Conservation (phyloP, 148 eudicot species). For the Chenopodium berlandieri region DNA sequence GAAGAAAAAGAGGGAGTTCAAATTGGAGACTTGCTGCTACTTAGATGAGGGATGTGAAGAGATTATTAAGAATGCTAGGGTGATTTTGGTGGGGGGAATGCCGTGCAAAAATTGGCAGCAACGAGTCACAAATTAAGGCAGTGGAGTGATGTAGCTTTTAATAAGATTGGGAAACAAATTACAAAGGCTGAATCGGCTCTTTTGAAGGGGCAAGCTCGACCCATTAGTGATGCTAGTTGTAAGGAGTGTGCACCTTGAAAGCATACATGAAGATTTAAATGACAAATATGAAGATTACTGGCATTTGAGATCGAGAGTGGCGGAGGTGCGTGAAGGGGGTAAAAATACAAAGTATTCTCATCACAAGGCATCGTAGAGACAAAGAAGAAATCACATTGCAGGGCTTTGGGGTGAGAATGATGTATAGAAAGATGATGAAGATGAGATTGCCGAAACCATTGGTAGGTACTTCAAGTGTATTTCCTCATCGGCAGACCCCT, state of each 20-base stretch:
- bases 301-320: neutral
- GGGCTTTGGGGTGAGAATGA: neutral
- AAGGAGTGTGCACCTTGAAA: neutral
- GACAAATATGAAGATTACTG: neutral
- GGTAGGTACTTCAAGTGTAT: too few relatives aligned
- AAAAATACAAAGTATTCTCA: neutral
- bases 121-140: too few relatives aligned
- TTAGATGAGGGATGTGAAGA: neutral
- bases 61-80: neutral
- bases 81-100: neutral
- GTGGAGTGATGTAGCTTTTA: neutral
- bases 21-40: neutral
- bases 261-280: neutral
- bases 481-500: too few relatives aligned
- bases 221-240: neutral
- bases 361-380: neutral
- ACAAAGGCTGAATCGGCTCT: neutral
- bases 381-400: neutral
- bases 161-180: neutral
- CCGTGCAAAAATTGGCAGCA: neutral
- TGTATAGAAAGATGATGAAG: neutral
- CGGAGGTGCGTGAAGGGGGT: neutral
- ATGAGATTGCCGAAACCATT: too few relatives aligned
- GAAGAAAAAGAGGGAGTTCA: neutral
- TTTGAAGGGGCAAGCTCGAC: neutral